A percentile compares a stretch with the other conserved stretches of the same genome.
Conservation (phyloP, 176 grass and related monocot species). For the Aegilops umbellulata region DNA sequence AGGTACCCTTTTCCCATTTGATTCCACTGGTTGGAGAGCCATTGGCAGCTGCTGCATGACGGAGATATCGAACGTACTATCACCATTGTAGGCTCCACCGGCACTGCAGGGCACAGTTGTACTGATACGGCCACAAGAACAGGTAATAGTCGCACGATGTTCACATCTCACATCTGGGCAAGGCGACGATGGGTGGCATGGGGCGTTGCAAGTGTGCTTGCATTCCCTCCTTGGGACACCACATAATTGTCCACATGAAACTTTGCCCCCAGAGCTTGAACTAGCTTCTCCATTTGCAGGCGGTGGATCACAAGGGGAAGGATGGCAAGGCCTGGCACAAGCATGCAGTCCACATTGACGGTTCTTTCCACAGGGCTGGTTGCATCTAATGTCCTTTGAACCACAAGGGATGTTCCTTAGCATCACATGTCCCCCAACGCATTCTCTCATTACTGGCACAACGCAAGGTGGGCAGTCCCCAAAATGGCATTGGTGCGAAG, state of each 20-base stretch:
- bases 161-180: slow-evolving; percentile 89
- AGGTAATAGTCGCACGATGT: slow-evolving; percentile 57
- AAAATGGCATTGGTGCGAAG: slow-evolving; percentile 87
- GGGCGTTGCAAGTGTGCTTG: slow-evolving; percentile 81
- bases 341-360: slow-evolving; percentile 94
- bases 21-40: slow-evolving; percentile 71
- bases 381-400: slow-evolving; percentile 93
- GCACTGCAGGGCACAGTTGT: slow-evolving; percentile 72
- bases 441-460: slow-evolving; percentile 70
- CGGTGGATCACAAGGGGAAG: slow-evolving; percentile 66
- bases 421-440: slow-evolving; percentile 82
- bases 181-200: slow-evolving; percentile 72
- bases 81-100: slow-evolving; percentile 53
- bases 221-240: slow-evolving; percentile 86
- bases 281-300: slow-evolving; percentile 47
- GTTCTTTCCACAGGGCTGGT: slow-evolving; percentile 91
- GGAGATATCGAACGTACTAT: slow-evolving; percentile 59
- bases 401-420: slow-evolving; percentile 95
- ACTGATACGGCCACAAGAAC: slow-evolving; percentile 77
- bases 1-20: slow-evolving; percentile 67
- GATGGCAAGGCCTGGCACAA: slow-evolving; percentile 70
- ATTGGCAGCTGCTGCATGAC: slow-evolving; percentile 76
- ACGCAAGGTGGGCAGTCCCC: slow-evolving; percentile 77
- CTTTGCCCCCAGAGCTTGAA: slow-evolving; percentile 63
- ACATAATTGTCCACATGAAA: slow-evolving; percentile 88